Evolutionary conservation across 768 basidiomycete genomes (phyloP).

Genomic region (Lactifluus piperatus): DNA sequence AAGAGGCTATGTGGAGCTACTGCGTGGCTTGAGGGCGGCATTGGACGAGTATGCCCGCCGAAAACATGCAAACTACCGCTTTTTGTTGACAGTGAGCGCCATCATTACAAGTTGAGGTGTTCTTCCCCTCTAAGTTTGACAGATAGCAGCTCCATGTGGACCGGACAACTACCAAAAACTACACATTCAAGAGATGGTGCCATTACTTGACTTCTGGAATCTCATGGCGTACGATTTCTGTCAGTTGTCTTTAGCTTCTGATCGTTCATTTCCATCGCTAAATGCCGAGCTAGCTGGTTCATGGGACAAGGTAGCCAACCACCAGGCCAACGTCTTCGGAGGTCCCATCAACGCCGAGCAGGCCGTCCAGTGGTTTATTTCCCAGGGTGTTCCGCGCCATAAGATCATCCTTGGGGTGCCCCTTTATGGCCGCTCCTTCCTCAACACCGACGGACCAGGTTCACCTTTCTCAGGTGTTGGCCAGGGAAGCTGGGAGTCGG

Average conservation of each 20-base stretch:
- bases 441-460: slow-evolving; percentile 77
- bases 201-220: slow-evolving; percentile 91
- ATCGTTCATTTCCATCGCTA: slow-evolving; percentile 5
- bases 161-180: slow-evolving; percentile 77
- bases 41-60: slow-evolving; percentile 70
- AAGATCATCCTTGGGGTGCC: slow-evolving; percentile 91
- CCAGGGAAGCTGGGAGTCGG: slow-evolving; percentile 83
- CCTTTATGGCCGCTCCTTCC: slow-evolving; percentile 88
- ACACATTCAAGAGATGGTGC: slow-evolving; percentile 76
- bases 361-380: slow-evolving; percentile 61
- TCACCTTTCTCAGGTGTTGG: slow-evolving; percentile 74
- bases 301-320: slow-evolving; percentile 61
- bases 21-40: slow-evolving; percentile 63
- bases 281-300: slow-evolving; percentile 48
- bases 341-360: slow-evolving; percentile 53
- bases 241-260: slow-evolving; percentile 26
- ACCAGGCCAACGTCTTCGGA: slow-evolving; percentile 83
- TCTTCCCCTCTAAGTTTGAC: slow-evolving; percentile 12
- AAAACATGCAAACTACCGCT: slow-evolving; percentile 52
- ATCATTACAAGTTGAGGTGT: not conserved
- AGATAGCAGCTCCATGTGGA: slow-evolving; percentile 94
- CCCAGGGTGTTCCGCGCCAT: slow-evolving; percentile 59
- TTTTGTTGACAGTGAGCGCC: slow-evolving; percentile 61
- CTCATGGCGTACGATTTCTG: slow-evolving; percentile 91
- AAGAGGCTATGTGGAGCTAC: slow-evolving; percentile 70